Base-by-base conservation (phyloP, 2,329 filamentous ascomycete species). In the Pseudogymnoascus sp. region DNA sequence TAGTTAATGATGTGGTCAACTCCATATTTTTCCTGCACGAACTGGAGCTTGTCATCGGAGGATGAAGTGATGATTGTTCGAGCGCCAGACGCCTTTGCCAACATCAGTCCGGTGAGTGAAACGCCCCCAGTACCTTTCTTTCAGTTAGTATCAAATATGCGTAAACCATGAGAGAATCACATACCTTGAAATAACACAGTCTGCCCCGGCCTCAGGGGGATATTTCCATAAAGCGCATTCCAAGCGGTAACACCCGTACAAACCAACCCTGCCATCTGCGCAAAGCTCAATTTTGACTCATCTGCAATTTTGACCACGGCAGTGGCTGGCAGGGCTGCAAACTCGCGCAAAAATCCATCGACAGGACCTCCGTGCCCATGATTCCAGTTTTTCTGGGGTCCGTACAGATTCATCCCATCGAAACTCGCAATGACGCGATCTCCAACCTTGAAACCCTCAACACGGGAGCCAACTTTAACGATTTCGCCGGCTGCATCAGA, bases 1-100 rank as follows among this genome's bases (percentile, higher is more conserved):
- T 89, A 89, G 73, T 89, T 88, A 71, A 89, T 78, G 1, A 81
- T 75, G 51, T 83, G 77, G 62, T 80, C 77, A 0, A 84, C 86
- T 2, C 86, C 86, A 5, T 87, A 77, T 12, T 69, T 71, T 1
- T 70, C 65, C 65, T 74, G 73, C 6, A 73, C 75, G 3, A 70
- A 60, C 5, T 72, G 68, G 5, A 82, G 73, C 67, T 84, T 83
- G 2, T 73, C 67, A 65, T 83, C 78, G 3, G 77, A 79, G 0
- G 81, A 82, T 1, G 79, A 81, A 0, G 79, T 82, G 47, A 81
- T 76, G 34, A 81, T 81, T 1, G 77, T 78, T 67, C 69, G 75
- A 0, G 76, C 76, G 10, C 74, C 79, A 1, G 73, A 72, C 6
- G 80, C 80, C 67, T 79, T 80, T 12, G 77, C 81, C 62, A 81